These are phyloP conservation scores for Serendipita indica DNA, from an alignment of 768 basidiomycete species.

Conservation along the genomic window DNA sequence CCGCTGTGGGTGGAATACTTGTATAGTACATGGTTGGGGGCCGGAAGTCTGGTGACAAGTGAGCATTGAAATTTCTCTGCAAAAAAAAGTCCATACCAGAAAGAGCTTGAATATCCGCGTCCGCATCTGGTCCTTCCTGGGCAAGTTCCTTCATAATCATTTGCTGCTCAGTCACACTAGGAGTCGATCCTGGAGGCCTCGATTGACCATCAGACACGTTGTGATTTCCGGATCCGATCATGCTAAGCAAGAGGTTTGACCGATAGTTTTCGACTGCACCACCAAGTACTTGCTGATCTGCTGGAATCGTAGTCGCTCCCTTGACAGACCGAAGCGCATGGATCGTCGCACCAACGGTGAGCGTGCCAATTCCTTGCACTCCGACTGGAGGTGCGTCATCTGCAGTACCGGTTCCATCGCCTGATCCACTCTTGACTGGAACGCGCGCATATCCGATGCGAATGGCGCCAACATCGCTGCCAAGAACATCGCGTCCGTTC, in stretches of 20 bases:
- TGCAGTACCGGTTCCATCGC: conserved; percentile 29
- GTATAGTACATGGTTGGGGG: conserved; percentile 94
- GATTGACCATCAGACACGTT: conserved; percentile 41
- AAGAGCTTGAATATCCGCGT: conserved; percentile 71
- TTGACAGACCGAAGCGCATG: conserved; percentile 76
- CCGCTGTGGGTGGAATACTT: conserved; percentile 79
- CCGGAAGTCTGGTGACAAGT: conserved; percentile 54
- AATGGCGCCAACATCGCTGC: conserved; percentile 91
- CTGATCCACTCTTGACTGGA: conserved; percentile 74
- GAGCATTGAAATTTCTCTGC: neutral
- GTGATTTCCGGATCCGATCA: conserved; percentile 68
- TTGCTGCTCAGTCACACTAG: conserved; percentile 82
- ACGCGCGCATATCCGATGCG: conserved; percentile 96
- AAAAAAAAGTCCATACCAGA: conserved; percentile 42
- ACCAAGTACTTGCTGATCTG: conserved; percentile 84
- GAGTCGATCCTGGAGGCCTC: conserved; percentile 52
- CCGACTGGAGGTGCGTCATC: conserved; percentile 31
- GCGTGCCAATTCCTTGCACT: conserved; percentile 69
- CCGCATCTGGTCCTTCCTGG: conserved; percentile 58
- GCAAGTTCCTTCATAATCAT: conserved; percentile 93
- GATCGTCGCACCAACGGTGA: conserved; percentile 79
- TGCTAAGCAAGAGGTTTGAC: conserved; percentile 75
- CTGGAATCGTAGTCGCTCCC: conserved; percentile 82
- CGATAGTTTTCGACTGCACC: conserved; percentile 91
- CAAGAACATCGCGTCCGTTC: conserved; percentile 90